Base-by-base conservation (phyloP, 768 basidiomycete genomes). In the Lactarius tabidus region DNA sequence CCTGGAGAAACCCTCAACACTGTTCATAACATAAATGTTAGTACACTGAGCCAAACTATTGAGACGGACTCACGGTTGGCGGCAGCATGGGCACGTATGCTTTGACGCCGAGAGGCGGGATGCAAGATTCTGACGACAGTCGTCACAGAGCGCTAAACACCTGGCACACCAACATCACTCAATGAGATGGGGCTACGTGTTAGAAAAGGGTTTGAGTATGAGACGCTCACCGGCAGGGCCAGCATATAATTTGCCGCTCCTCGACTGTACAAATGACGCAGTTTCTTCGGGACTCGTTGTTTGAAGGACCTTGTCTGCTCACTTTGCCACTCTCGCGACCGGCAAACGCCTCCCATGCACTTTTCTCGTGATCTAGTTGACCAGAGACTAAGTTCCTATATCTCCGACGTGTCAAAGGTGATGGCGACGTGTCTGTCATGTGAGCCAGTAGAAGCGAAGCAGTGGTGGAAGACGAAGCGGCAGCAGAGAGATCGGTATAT, bases 231-330 rank as follows among this genome's bases (percentile, higher is more conserved):
- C 90, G 83, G 73, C 90, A 91, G n/a, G 90, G 90, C 90, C 90
- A 92, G 70, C 89, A 91, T 58, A 92, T 89, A 63, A 92, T 82
- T 71, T 88, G 84, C 57, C 90, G 77, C 31, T 80, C 76, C 63
- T 87, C 86, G n/a, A 77, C 77, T 31, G 85, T 89, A 69, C 90
- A 92, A 57, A 92, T 81, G 6, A 92, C 89, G 71, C 90, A 92
- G 31, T 75, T 71, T 31, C 77, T 70, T 63, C 77, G 52, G 58
- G 68, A 68, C 48, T 77, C 69, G 65, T 70, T 69, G 51, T 64
- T 56, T 52, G 65, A 33, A 7, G 59, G 33, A 39, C 23, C 28
- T 57, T 56, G 38, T 18, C 29, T n/a, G 59, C 60, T 45, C 64
- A 57, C 65, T 67, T 68, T 60, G 61, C 67, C 56, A 72, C 75